phyloP scores from a whole-genome alignment of 768 basidiomycete genomes.

The Pulveroboletus sp. region DNA sequence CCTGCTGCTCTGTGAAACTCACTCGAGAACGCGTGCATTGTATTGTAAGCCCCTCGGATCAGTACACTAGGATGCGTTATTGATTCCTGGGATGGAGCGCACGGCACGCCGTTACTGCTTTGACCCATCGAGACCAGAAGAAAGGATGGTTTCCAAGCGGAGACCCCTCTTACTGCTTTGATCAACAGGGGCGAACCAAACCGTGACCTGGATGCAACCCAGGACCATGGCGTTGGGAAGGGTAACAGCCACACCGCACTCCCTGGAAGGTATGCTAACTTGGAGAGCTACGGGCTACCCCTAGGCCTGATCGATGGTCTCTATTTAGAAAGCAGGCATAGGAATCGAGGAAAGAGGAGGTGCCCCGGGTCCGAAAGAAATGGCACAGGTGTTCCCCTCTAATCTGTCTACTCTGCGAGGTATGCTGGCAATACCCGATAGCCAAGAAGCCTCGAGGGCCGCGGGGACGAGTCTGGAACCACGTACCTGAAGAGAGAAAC shows the following conservation, averaged over 20 bases:
- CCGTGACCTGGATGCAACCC: background rate
- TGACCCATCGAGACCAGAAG: background rate
- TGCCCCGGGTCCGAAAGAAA: slow-evolving; percentile 9
- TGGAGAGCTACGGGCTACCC: background rate
- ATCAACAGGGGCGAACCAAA: slow-evolving; percentile 5
- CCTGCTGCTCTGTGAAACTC: background rate
- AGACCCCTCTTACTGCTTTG: background rate
- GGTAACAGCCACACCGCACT: background rate
- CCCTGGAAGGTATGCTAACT: slow-evolving; percentile 2
- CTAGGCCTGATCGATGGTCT: background rate
- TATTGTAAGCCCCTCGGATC: slow-evolving; percentile 19
- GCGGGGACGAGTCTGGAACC: slow-evolving; percentile 11
- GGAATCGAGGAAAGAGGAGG: slow-evolving; percentile 4
- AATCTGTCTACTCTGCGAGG: background rate
- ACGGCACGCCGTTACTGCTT: background rate
- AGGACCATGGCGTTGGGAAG: background rate
- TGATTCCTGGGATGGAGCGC: slow-evolving; percentile 6
- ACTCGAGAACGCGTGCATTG: slow-evolving; percentile 5
- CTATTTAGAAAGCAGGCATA: slow-evolving; percentile 5
- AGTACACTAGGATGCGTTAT: background rate
- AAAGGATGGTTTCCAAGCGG: background rate
- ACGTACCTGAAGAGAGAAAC: slow-evolving; percentile 5
- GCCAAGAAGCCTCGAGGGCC: slow-evolving; percentile 2
- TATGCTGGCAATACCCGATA: background rate
- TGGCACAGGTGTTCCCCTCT: slow-evolving; percentile 1